Evolutionary conservation across 306 rosid genomes (phyloP).

Genomic region (Cucurbita ficifolia): DNA sequence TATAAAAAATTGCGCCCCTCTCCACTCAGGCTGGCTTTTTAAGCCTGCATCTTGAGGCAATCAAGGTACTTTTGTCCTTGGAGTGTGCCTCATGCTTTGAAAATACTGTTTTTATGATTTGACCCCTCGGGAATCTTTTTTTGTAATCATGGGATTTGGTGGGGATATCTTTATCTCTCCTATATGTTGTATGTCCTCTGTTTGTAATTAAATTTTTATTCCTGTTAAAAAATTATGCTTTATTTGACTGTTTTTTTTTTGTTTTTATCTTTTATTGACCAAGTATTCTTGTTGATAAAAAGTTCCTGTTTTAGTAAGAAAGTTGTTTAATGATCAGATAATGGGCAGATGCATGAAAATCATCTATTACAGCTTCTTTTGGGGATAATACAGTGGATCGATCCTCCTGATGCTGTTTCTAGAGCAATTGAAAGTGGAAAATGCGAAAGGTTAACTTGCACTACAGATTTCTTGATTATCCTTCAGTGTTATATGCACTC

Average conservation of each 20-base stretch:
- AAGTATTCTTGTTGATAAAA: conserved; percentile 9
- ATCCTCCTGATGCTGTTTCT: conserved; percentile 76
- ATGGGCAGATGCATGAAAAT: conserved; percentile 56
- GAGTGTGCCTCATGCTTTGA: neutral
- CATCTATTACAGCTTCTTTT: conserved; percentile 71
- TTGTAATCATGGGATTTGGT: neutral
- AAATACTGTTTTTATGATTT: neutral
- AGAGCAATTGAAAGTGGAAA: conserved; percentile 64
- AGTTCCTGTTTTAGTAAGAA: conserved; percentile 12
- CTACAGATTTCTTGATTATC: neutral
- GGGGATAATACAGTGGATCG: conserved; percentile 80
- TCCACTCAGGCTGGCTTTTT: too few species aligned
- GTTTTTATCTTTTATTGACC: neutral
- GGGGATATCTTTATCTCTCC: neutral
- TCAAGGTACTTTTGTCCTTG: neutral
- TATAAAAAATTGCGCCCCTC: too few species aligned
- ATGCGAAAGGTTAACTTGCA: conserved; percentile 62
- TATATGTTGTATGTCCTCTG: neutral
- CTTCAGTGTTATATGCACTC: neutral
- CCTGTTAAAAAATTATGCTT: neutral
- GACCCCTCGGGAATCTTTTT: neutral
- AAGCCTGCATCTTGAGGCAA: neutral
- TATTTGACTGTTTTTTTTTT: neutral
- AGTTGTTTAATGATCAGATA: conserved; percentile 34
- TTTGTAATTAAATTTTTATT: neutral